These are phyloP conservation scores for Carex littledalei DNA, from an alignment of 176 grass and related monocot genomes.

Conservation along the genomic window DNA sequence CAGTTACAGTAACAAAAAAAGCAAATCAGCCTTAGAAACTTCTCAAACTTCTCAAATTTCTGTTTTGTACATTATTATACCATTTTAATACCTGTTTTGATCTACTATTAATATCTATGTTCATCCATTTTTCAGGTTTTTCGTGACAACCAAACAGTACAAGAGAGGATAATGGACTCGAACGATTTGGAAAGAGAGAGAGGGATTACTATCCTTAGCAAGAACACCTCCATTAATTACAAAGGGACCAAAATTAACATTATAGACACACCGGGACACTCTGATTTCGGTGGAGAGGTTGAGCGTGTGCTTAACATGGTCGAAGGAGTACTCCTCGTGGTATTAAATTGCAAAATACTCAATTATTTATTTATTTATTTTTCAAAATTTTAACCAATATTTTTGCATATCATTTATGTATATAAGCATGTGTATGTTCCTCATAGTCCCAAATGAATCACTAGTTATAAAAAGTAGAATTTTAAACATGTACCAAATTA, in stretches of 20 bases:
- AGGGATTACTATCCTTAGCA: conserved; percentile 98
- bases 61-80: background rate
- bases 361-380: background rate
- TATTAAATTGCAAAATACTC: conserved; percentile 36
- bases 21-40: too few species aligned
- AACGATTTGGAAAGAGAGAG: conserved; percentile 97
- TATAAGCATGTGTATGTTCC: too few species aligned
- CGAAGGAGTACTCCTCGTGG: conserved; percentile 97
- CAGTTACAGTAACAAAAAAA: too few species aligned
- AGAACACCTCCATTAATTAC: conserved; percentile 97
- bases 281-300: conserved; percentile 95
- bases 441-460: too few species aligned
- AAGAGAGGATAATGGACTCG: conserved; percentile 99
- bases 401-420: too few species aligned
- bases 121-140: conserved; percentile 50
- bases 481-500: too few species aligned
- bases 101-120: background rate
- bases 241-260: conserved; percentile 98
- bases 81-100: conserved; percentile 17
- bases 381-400: too few species aligned
- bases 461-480: too few species aligned
- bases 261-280: conserved; percentile 96
- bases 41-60: too few species aligned
- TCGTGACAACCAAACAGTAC: conserved; percentile 89
- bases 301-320: conserved; percentile 99